Percentiles rank a stretch among this genome's conserved stretches.
phyloP scores from a whole-genome alignment of 495 filamentous ascomycete genomes.

The Platismatia glauca region DNA sequence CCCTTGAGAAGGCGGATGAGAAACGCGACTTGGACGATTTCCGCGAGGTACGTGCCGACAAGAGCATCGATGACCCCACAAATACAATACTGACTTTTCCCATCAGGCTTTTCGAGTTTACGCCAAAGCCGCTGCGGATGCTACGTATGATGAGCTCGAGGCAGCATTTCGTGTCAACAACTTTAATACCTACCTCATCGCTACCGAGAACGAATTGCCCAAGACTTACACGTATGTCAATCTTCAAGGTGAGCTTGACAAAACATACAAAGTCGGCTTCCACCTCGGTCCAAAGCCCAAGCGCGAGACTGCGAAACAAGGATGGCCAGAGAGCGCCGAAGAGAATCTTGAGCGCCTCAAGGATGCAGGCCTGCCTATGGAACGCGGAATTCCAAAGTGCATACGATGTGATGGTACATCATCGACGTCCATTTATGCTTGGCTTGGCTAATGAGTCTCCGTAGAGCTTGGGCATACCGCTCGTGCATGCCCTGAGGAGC shows the following conservation, averaged over 20 bases:
- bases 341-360: conserved; percentile 67
- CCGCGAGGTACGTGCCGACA: conserved; percentile 45
- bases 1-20: conserved; percentile 52
- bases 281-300: conserved; percentile 54
- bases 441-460: conserved; percentile 17
- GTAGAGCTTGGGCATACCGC: conserved; percentile 64
- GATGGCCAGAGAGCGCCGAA: conserved; percentile 55
- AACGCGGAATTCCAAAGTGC: conserved; percentile 60
- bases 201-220: conserved; percentile 48
- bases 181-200: conserved; percentile 64
- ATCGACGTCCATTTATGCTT: not conserved
- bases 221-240: conserved; percentile 67
- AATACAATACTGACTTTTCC: conserved; percentile 17
- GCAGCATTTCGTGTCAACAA: conserved; percentile 56
- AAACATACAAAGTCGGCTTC: conserved; percentile 66
- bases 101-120: conserved; percentile 56
- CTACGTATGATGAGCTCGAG: conserved; percentile 66
- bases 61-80: not conserved
- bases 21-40: conserved; percentile 65
- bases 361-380: conserved; percentile 61
- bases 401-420: conserved; percentile 51
- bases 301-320: conserved; percentile 48
- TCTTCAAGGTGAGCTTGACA: conserved; percentile 68
- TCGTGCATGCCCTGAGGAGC: conserved; percentile 57
- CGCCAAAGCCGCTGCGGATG: conserved; percentile 57